A percentile compares a stretch with the other conserved stretches of the same genome.
Evolutionary conservation across 495 filamentous ascomycete species (phyloP).

Genomic region (Aspergillus olivimuriae): DNA sequence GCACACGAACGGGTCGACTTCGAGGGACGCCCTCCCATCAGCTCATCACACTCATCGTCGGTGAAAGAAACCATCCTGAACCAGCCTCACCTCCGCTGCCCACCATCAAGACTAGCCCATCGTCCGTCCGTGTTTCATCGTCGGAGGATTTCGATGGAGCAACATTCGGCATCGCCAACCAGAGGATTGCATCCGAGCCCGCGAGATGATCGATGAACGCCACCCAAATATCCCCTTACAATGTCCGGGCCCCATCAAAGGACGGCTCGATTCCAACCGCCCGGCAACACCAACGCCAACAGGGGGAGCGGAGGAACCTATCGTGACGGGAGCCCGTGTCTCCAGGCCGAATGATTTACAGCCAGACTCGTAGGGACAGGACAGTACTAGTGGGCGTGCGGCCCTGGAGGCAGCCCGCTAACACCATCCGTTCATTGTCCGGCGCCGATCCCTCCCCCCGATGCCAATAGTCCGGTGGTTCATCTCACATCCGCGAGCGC

Average conservation of each 20-base stretch:
- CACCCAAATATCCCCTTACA: neutral
- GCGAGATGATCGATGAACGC: neutral
- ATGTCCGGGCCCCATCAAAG: no score
- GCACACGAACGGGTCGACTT: no score
- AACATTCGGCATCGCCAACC: neutral
- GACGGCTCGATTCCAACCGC: no score
- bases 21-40: neutral
- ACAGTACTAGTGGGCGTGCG: no score
- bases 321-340: no score
- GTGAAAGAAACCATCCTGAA: no score
- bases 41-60: neutral
- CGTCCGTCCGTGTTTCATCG: slow-evolving; percentile 9
- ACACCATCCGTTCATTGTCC: slow-evolving; percentile 2
- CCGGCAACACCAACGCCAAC: no score
- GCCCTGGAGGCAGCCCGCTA: neutral
- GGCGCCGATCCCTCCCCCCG: slow-evolving; percentile 5
- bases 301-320: no score
- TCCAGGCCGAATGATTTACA: no score
- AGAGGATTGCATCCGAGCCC: neutral
- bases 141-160: slow-evolving; percentile 1
- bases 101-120: slow-evolving; percentile 8
- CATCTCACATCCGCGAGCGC: neutral
- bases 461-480: slow-evolving; percentile 3
- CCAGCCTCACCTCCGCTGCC: neutral
- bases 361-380: no score